These are phyloP conservation scores for Allantophomopsis lycopodina DNA, from an alignment of 2,329 filamentous ascomycete genomes.

Conservation along the genomic window DNA sequence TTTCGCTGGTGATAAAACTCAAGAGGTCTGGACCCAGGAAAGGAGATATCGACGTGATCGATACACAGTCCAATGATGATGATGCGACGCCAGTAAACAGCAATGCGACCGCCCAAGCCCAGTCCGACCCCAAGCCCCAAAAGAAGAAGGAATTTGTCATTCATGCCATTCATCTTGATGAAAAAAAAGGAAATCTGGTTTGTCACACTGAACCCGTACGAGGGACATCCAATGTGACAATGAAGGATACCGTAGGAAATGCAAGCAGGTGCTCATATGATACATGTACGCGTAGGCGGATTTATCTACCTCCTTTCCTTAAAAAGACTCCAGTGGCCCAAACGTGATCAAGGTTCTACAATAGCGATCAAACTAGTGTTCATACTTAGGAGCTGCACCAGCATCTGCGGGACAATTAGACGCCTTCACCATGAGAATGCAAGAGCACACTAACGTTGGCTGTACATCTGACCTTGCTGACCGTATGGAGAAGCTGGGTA, in stretches of 20 bases:
- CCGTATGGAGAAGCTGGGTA: constrained; percentile 47
- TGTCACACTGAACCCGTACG: too few relatives aligned
- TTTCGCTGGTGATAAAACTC: too few relatives aligned
- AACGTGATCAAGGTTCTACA: constrained; percentile 1
- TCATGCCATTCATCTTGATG: too few relatives aligned
- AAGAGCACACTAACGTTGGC: constrained; percentile 32
- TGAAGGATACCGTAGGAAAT: constrained; percentile 14
- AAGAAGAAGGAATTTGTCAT: not conserved
- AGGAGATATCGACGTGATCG: too few relatives aligned
- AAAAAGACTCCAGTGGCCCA: constrained; percentile 5
- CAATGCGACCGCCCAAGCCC: not conserved
- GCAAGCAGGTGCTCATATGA: constrained; percentile 19
- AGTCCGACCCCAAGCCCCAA: not conserved
- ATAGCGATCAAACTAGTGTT: constrained; percentile 12
- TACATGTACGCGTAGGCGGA: constrained; percentile 15
- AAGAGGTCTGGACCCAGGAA: too few relatives aligned
- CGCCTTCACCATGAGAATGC: constrained; percentile 1
- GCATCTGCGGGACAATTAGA: constrained; percentile 12
- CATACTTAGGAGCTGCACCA: constrained; percentile 14
- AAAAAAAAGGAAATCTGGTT: too few relatives aligned
- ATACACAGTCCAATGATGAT: too few relatives aligned
- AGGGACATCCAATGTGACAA: constrained; percentile 1
- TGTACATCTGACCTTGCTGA: constrained; percentile 38
- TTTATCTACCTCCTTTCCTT: constrained; percentile 7
- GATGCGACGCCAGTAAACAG: not conserved